Evolutionary conservation across 1,139 yeast species (phyloP), one percentile per base, ranked within the genome.

Genomic region (Casaregolazyma lundiana): DNA sequence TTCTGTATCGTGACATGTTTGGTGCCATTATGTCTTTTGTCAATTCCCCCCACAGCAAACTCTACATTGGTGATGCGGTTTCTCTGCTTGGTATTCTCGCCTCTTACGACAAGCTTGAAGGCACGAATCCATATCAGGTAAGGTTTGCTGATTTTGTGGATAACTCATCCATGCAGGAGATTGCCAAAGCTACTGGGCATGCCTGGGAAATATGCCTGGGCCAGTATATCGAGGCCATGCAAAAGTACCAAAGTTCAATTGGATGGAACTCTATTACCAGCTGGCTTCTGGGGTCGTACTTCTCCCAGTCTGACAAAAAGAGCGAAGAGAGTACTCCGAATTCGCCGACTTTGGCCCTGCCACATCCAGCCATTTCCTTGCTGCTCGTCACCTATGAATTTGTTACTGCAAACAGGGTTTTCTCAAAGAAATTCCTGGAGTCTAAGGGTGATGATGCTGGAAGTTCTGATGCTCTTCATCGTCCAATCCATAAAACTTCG

Each of bases 61-160:
- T 53, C 13, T 56, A 56, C 53, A 52, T 63, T 34, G 65, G 65
- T 6, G 63, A 64, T 44, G 73, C 72, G 1, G 60, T 69, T 39
- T 50, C 61, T 2, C 53, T 68, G 18, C 54, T 69, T 7, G 73
- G 72, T 2, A 52, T 68, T 2, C 52, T 69, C 15, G 65, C 72
- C 2, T 63, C 63, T 41, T 60, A 66, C 44, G 68, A 67, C 52
- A 63, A 61, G 45, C 54, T 63, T 36, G 71, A 67, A 41, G 64
- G 68, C 16, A 52, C 53, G 47, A 65, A 66, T 43, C 68, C 70
- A 0, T 69, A 69, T 48, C 61, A 58, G 37, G 60, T 63, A 16
- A 57, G 72, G 11, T 55, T 69, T n/a, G 58, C 69, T 6, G 73
- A 69, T 48, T 68, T 65, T 52, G 64, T 67, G 13, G 70, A 69